These are phyloP conservation scores for Linum lewisii DNA, from an alignment of 345 rosid genomes.

Conservation along the genomic window DNA sequence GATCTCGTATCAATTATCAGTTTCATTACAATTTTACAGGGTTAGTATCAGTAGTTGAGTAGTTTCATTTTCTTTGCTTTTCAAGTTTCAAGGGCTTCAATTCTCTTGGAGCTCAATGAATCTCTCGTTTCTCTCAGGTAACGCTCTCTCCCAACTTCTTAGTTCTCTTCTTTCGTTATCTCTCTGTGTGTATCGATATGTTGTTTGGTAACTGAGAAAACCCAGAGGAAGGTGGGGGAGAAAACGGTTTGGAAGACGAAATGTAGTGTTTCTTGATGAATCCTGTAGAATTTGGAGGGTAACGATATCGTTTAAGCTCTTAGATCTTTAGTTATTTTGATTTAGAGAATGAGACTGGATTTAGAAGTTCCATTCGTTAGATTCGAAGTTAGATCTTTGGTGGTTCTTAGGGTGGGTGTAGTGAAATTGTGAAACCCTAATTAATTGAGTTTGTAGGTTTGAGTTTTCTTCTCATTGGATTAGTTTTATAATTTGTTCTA, in stretches of 20 bases:
- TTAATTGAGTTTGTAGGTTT: slow-evolving; percentile 11
- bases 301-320: neutral
- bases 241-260: neutral
- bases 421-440: slow-evolving; percentile 37
- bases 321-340: slow-evolving; percentile 10
- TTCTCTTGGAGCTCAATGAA: neutral
- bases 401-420: slow-evolving; percentile 4
- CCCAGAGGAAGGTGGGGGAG: no score
- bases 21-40: no score
- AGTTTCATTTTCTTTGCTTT: neutral
- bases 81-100: slow-evolving; percentile 17
- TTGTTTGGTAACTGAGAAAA: no score
- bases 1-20: no score
- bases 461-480: neutral
- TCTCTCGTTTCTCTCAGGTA: slow-evolving; percentile 20
- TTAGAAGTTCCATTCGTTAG: neutral
- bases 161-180: neutral
- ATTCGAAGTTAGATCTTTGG: neutral
- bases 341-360: neutral
- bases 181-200: neutral
- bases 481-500: slow-evolving; percentile 6
- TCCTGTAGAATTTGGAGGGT: slow-evolving; percentile 2
- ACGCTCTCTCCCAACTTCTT: neutral
- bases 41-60: no score
- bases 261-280: neutral